Evolutionary conservation across 768 basidiomycete species (phyloP).

Genomic region (Tylopilus cervinicoccineus): DNA sequence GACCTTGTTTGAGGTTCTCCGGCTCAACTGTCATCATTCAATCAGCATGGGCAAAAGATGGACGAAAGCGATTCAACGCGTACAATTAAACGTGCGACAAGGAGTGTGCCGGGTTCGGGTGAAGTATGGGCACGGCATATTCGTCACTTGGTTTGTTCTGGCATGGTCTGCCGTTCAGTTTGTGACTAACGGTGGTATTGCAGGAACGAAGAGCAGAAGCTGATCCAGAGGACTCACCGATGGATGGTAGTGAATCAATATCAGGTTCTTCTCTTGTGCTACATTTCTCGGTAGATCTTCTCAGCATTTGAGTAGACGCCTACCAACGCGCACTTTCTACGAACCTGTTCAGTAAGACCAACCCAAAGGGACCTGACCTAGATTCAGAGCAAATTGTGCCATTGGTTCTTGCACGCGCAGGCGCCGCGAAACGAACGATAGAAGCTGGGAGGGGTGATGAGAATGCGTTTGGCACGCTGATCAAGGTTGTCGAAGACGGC

Average conservation of each 20-base stretch:
- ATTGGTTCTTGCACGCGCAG: slow-evolving; percentile 58
- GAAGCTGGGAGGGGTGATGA: slow-evolving; percentile 49
- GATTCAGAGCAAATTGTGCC: slow-evolving; percentile 66
- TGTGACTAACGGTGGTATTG: neutral
- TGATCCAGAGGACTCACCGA: slow-evolving; percentile 14
- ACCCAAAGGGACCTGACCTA: slow-evolving; percentile 18
- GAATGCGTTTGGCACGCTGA: slow-evolving; percentile 46
- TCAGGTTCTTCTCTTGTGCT: slow-evolving; percentile 17
- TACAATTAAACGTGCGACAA: slow-evolving; percentile 53
- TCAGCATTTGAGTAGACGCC: slow-evolving; percentile 39
- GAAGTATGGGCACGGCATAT: slow-evolving; percentile 79
- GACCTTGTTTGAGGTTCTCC: neutral
- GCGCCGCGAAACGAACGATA: slow-evolving; percentile 55
- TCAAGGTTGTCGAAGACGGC: slow-evolving; percentile 59
- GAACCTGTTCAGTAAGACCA: slow-evolving; percentile 43
- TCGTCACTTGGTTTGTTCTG: slow-evolving; percentile 55
- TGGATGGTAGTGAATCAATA: slow-evolving; percentile 22
- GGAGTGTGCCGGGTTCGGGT: slow-evolving; percentile 73
- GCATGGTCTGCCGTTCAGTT: neutral
- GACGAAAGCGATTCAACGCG: slow-evolving; percentile 40
- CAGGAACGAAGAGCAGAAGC: slow-evolving; percentile 21
- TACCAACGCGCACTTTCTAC: slow-evolving; percentile 55
- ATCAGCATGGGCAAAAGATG: slow-evolving; percentile 34
- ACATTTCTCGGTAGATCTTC: neutral
- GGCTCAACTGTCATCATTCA: neutral